A percentile compares a stretch with the other conserved stretches of the same genome.
Conservation (phyloP, 163 green algal species). For the Scenedesmus sp. region DNA sequence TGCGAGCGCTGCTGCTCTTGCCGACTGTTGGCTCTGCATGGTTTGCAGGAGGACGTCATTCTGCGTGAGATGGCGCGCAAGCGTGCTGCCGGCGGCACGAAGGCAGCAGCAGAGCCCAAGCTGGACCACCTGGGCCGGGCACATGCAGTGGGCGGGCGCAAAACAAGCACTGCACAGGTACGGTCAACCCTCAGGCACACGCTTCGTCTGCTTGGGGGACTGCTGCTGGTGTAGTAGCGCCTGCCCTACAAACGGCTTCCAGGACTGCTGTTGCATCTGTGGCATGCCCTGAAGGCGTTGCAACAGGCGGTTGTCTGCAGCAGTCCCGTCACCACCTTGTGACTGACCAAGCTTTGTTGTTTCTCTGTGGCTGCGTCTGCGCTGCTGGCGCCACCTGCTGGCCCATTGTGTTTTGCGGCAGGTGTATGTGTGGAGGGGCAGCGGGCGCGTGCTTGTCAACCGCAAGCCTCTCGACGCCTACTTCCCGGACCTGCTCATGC, state of each 20-base stretch:
- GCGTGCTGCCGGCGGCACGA: neutral
- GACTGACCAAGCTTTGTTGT: too few relatives aligned
- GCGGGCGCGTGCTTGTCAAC: conserved; percentile 88
- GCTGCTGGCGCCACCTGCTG: neutral
- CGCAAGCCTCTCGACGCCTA: conserved; percentile 79
- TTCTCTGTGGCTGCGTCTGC: neutral
- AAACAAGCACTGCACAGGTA: conserved; percentile 77
- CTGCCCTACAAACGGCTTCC: neutral
- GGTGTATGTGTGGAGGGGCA: conserved; percentile 75
- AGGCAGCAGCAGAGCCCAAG: conserved; percentile 9
- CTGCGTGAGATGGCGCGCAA: conserved; percentile 20
- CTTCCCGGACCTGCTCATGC: conserved; percentile 79
- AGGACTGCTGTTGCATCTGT: too few relatives aligned
- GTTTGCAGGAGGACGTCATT: neutral
- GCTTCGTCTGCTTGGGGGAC: neutral
- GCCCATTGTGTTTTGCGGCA: conserved; percentile 16
- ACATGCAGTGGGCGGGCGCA: conserved; percentile 69
- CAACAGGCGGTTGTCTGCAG: too few relatives aligned
- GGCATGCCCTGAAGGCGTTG: too few relatives aligned
- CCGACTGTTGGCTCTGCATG: neutral
- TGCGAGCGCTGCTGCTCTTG: neutral
- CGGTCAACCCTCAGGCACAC: neutral
- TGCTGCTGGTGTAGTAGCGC: neutral
- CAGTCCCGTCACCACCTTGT: too few relatives aligned
- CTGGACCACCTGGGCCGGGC: conserved; percentile 39